phyloP scores from a whole-genome alignment of 208 protist species.

The Trypanosoma rangeli region DNA sequence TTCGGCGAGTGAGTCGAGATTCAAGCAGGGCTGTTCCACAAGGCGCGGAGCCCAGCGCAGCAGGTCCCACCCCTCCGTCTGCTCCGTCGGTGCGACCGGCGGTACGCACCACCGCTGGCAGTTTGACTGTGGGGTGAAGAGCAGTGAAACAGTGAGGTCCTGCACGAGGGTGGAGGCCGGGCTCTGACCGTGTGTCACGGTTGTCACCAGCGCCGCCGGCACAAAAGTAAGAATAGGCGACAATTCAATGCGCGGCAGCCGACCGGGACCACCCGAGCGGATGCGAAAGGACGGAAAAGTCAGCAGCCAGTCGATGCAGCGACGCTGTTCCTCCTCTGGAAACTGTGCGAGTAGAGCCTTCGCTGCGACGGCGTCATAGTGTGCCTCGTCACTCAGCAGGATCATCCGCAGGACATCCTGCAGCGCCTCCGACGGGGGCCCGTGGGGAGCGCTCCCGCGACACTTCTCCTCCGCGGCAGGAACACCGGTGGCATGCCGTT shows the following conservation, averaged over 20 bases:
- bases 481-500: not conserved
- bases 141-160: conserved; percentile 6
- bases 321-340: conserved; percentile 20
- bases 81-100: conserved; percentile 7
- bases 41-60: conserved; percentile 24
- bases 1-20: conserved; percentile 25
- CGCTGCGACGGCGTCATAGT: conserved; percentile 62
- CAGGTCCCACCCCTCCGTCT: conserved; percentile 8
- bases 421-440: conserved; percentile 35
- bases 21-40: conserved; percentile 39
- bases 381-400: conserved; percentile 72
- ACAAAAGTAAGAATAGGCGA: conserved; percentile 31
- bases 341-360: conserved; percentile 49
- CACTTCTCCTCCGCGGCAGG: not conserved
- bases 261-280: conserved; percentile 15
- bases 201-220: conserved; percentile 14
- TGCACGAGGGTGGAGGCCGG: conserved; percentile 47
- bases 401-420: conserved; percentile 76
- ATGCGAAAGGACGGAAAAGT: conserved; percentile 39
- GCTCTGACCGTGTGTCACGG: conserved; percentile 30
- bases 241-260: conserved; percentile 38
- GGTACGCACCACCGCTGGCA: conserved; percentile 10
- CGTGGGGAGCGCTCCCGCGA: not conserved
- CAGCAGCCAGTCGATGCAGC: conserved; percentile 43
- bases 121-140: conserved; percentile 16